Percentiles rank a stretch among this genome's conserved stretches.
Evolutionary conservation across 352 stramenopile species (phyloP).

Genomic region (Phytopythium boreale): DNA sequence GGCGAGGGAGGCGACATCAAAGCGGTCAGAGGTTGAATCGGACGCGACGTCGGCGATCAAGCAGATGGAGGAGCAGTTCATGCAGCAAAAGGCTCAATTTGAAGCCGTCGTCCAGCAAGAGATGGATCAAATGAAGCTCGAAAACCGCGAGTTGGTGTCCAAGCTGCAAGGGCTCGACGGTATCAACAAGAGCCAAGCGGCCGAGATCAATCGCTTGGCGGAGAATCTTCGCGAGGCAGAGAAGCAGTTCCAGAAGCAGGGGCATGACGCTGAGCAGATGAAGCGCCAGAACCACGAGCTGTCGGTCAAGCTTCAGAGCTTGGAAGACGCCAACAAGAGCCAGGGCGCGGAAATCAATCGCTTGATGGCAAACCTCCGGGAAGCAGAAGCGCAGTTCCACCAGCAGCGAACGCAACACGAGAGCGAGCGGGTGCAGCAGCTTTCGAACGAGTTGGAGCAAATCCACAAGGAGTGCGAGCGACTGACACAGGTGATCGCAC

Average conservation of each 20-base stretch:
- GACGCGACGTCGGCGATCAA: constrained; percentile 41
- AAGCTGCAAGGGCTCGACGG: constrained; percentile 49
- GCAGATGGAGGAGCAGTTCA: constrained; percentile 46
- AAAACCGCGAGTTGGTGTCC: constrained; percentile 35
- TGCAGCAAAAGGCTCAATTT: constrained; percentile 40
- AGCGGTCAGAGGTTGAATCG: constrained; percentile 38
- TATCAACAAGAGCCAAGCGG: constrained; percentile 22
- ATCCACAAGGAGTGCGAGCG: constrained; percentile 39
- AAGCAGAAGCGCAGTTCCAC: constrained; percentile 21
- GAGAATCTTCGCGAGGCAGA: constrained; percentile 2
- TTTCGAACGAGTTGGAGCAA: constrained; percentile 32
- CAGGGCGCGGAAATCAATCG: constrained; percentile 56
- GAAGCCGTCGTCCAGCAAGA: constrained; percentile 37
- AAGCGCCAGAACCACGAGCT: constrained; percentile 40
- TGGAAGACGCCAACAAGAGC: constrained; percentile 47
- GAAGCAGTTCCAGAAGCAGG: constrained; percentile 5
- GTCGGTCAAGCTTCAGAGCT: constrained; percentile 33
- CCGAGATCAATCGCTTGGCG: constrained; percentile 6
- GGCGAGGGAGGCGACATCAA: constrained; percentile 32
- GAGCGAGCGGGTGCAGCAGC: constrained; percentile 32
- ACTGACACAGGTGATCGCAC: constrained; percentile 36
- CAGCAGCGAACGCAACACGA: constrained; percentile 20
- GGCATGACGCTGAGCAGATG: constrained; percentile 27
- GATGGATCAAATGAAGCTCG: constrained; percentile 31
- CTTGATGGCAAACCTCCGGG: constrained; percentile 41